phyloP scores from a whole-genome alignment of 805 yeast species.

The Candida chauliodis region DNA sequence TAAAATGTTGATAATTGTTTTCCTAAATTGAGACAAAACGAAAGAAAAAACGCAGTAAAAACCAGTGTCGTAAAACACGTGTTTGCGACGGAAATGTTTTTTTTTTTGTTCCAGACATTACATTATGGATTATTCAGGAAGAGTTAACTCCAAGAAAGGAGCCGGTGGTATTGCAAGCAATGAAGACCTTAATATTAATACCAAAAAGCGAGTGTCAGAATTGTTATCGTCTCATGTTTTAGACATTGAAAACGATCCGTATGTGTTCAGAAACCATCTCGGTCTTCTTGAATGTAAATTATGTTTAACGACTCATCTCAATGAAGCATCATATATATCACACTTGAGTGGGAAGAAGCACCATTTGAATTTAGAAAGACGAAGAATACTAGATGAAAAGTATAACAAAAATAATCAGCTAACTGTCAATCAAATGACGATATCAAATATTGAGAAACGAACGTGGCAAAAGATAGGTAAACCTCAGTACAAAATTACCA shows the following conservation, averaged over 20 bases:
- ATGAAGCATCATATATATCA: slow-evolving; percentile 75
- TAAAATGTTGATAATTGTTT: slow-evolving; percentile 2
- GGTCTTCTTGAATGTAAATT: slow-evolving; percentile 82
- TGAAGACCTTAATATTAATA: slow-evolving; percentile 64
- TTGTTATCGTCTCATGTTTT: slow-evolving; percentile 50
- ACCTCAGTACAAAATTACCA: slow-evolving; percentile 67
- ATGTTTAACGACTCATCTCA: slow-evolving; percentile 78
- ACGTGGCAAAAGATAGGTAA: slow-evolving; percentile 61
- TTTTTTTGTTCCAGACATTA: background rate
- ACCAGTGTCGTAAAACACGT: slow-evolving; percentile 6
- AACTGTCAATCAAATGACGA: slow-evolving; percentile 21
- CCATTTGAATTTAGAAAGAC: slow-evolving; percentile 62
- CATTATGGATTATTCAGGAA: slow-evolving; percentile 79
- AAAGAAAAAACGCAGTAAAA: background rate
- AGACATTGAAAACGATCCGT: slow-evolving; percentile 68
- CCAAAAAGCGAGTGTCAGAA: slow-evolving; percentile 64
- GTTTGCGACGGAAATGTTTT: slow-evolving; percentile 1
- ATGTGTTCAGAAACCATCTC: slow-evolving; percentile 76
- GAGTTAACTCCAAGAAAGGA: slow-evolving; percentile 90
- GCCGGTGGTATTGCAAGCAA: slow-evolving; percentile 84
- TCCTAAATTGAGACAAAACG: slow-evolving; percentile 3
- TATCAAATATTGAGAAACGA: slow-evolving; percentile 40
- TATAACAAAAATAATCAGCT: slow-evolving; percentile 20
- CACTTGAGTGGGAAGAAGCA: slow-evolving; percentile 87
- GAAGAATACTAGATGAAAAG: slow-evolving; percentile 41